phyloP scores from a whole-genome alignment of 768 basidiomycete genomes.

The Cyathus striatus region DNA sequence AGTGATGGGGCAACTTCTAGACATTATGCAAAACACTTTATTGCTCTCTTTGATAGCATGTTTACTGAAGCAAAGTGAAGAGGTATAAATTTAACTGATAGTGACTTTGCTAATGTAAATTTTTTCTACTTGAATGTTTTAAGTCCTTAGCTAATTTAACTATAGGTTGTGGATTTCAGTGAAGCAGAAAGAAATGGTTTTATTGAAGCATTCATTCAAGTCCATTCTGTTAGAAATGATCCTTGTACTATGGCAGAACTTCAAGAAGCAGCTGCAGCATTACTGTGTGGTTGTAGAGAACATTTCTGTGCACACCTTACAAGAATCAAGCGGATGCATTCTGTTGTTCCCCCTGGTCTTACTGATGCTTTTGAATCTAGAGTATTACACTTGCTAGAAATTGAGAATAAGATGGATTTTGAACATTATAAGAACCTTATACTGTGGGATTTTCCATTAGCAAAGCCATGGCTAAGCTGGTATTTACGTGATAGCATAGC shows the following conservation, averaged over 20 bases:
- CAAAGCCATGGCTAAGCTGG: slow-evolving; percentile 24
- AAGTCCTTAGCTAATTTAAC: neutral
- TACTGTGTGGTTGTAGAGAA: slow-evolving; percentile 24
- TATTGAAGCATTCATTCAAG: slow-evolving; percentile 20
- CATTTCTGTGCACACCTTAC: slow-evolving; percentile 23
- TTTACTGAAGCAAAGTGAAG: neutral
- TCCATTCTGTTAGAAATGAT: slow-evolving; percentile 4
- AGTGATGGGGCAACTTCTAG: neutral
- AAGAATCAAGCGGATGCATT: slow-evolving; percentile 16
- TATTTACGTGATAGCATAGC: slow-evolving; percentile 22
- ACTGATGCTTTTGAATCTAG: slow-evolving; percentile 11
- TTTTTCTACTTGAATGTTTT: neutral
- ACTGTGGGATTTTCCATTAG: slow-evolving; percentile 14
- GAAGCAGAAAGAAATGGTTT: slow-evolving; percentile 25
- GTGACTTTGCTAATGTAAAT: slow-evolving; percentile 11
- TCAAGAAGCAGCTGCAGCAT: slow-evolving; percentile 2
- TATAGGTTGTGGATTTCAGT: slow-evolving; percentile 28
- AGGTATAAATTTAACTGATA: neutral
- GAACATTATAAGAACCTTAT: slow-evolving; percentile 1
- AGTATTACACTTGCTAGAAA: slow-evolving; percentile 7
- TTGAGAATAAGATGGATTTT: slow-evolving; percentile 9
- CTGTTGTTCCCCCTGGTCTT: slow-evolving; percentile 12
- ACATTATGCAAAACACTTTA: neutral
- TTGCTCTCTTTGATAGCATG: neutral
- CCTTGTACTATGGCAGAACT: slow-evolving; percentile 8